These are phyloP conservation scores for Cucurbita ficifolia DNA, from an alignment of 306 rosid species.

Conservation along the genomic window DNA sequence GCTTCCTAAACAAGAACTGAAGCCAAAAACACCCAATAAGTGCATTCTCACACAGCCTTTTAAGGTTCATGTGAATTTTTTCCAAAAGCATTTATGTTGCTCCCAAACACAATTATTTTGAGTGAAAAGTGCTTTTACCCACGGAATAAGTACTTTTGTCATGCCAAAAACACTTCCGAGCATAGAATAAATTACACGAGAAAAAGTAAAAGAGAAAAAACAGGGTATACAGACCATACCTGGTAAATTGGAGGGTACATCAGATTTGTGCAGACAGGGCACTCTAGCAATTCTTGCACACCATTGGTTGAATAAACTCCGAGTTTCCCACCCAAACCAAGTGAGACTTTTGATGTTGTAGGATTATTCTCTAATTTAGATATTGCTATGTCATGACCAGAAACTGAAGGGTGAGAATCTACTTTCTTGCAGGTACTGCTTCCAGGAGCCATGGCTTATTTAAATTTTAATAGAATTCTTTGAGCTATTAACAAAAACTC, in stretches of 20 bases:
- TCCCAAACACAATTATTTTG: background rate
- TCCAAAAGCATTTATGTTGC: background rate
- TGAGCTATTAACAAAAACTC: background rate
- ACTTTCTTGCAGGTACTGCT: conserved; percentile 52
- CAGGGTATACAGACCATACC: conserved; percentile 21
- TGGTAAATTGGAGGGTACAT: conserved; percentile 97
- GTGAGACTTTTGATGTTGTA: conserved; percentile 22
- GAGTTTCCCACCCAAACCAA: conserved; percentile 36
- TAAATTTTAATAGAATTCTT: background rate
- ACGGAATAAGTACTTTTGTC: background rate
- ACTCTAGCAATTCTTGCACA: conserved; percentile 71
- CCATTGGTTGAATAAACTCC: conserved; percentile 57
- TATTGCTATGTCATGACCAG: conserved; percentile 41
- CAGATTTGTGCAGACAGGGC: conserved; percentile 68
- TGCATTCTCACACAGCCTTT: background rate
- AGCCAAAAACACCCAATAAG: background rate
- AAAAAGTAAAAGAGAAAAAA: background rate
- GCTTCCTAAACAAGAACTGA: background rate
- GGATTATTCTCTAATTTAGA: conserved; percentile 41
- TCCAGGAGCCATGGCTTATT: conserved; percentile 52
- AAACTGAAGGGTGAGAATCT: conserved; percentile 33
- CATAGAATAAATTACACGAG: background rate
- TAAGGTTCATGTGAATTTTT: background rate
- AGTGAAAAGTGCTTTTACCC: background rate
- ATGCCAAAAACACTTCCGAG: background rate